phyloP scores from a whole-genome alignment of 768 basidiomycete species.

The Rhodosporidiobolus odoratus region DNA sequence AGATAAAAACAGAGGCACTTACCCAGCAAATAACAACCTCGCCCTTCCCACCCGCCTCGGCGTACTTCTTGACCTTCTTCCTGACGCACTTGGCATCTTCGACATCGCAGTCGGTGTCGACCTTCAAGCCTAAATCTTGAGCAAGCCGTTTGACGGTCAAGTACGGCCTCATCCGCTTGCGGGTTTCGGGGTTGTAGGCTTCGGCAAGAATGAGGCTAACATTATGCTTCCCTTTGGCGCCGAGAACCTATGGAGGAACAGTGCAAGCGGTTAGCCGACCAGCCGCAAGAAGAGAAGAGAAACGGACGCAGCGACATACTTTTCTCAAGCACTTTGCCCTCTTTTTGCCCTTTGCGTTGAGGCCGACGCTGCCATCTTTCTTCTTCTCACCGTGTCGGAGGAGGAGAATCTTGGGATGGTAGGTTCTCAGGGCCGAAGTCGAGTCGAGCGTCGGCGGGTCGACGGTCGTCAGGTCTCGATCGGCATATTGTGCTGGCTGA shows the following conservation, averaged over 20 bases:
- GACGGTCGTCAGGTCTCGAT: no score
- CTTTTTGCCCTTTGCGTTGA: slow-evolving; percentile 23
- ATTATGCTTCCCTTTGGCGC: slow-evolving; percentile 1
- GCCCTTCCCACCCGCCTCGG: slow-evolving; percentile 10
- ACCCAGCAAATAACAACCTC: slow-evolving; percentile 37
- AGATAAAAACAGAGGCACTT: background rate
- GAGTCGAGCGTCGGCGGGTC: no score
- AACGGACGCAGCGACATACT: background rate
- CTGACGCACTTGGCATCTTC: slow-evolving; percentile 30
- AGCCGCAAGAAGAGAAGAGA: background rate
- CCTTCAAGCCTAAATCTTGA: slow-evolving; percentile 23
- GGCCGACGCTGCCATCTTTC: background rate
- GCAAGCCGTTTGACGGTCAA: slow-evolving; percentile 34
- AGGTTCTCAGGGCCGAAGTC: no score
- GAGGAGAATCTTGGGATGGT: slow-evolving; percentile 30
- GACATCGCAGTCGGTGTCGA: slow-evolving; percentile 30
- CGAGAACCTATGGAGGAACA: slow-evolving; percentile 10
- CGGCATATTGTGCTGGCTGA: no score
- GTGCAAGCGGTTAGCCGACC: background rate
- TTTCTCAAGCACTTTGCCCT: slow-evolving; percentile 34
- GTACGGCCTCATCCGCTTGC: slow-evolving; percentile 23
- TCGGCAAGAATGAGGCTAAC: slow-evolving; percentile 37
- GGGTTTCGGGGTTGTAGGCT: slow-evolving; percentile 20
- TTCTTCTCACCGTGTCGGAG: slow-evolving; percentile 38
- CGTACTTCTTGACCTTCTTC: slow-evolving; percentile 17